These are phyloP conservation scores for Strobilomyces echinocephalus DNA, from an alignment of 768 basidiomycete genomes.

Conservation along the genomic window DNA sequence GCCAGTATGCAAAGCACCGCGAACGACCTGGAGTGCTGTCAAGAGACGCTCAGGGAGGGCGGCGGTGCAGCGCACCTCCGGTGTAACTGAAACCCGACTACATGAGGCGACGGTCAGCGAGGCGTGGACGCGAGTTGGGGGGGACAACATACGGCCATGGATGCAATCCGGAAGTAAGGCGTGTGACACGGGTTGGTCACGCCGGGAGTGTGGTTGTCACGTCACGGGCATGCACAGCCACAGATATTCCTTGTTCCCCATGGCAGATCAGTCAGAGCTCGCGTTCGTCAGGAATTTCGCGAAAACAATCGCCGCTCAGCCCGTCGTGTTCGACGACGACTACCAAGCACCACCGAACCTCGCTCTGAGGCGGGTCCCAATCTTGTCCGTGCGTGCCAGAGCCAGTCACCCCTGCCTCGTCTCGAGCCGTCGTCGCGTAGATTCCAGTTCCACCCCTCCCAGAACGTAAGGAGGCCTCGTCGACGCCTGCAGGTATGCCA, in stretches of 20 bases:
- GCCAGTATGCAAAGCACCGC: slow-evolving; percentile 89
- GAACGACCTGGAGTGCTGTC: slow-evolving; percentile 54
- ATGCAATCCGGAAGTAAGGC: slow-evolving; percentile 6
- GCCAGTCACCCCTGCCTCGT: not conserved
- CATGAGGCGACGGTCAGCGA: slow-evolving; percentile 11
- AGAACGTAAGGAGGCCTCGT: slow-evolving; percentile 38
- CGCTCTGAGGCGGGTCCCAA: slow-evolving; percentile 63
- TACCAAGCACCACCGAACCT: slow-evolving; percentile 69
- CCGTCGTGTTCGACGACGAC: slow-evolving; percentile 65
- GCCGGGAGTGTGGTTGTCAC: slow-evolving; percentile 6
- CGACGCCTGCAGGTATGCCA: slow-evolving; percentile 30
- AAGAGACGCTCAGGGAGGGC: not conserved
- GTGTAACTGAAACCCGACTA: slow-evolving; percentile 66
- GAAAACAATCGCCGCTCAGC: slow-evolving; percentile 61
- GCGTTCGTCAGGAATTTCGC: slow-evolving; percentile 65
- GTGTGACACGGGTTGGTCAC: slow-evolving; percentile 25
- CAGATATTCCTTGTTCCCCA: slow-evolving; percentile 9
- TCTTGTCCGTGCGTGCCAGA: slow-evolving; percentile 52
- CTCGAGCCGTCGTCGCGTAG: slow-evolving; percentile 30
- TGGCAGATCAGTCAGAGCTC: slow-evolving; percentile 55
- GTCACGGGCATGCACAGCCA: slow-evolving; percentile 24
- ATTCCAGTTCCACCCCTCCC: slow-evolving; percentile 60
- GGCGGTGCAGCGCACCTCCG: slow-evolving; percentile 43
- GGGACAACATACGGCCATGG: slow-evolving; percentile 37
- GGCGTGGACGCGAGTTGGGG: not conserved